A percentile compares a stretch with the other conserved stretches of the same genome.
These are phyloP conservation scores for Dryadomyces quercus-mongolicae DNA, from an alignment of 2,329 filamentous ascomycete genomes.

Conservation along the genomic window DNA sequence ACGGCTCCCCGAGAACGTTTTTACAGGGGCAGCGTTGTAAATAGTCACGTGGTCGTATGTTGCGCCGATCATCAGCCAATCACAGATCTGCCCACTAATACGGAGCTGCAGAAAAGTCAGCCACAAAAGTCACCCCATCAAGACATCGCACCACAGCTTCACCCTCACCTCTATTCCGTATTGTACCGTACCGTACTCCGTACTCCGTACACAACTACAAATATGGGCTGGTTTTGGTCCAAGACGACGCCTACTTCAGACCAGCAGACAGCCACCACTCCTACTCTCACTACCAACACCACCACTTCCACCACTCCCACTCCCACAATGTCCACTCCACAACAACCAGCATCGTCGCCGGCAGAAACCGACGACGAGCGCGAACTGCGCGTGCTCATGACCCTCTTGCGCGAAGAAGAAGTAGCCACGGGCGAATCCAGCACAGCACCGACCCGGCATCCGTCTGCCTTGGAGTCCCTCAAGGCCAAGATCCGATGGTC, in stretches of 20 bases:
- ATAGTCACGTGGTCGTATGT: not conserved
- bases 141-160: not conserved
- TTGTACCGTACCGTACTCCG: not conserved
- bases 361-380: conserved; percentile 15
- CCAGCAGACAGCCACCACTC: not conserved
- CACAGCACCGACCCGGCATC: not conserved
- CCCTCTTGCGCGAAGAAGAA: conserved; percentile 25
- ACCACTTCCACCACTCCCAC: conserved; percentile 5
- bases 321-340: not conserved
- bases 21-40: not conserved
- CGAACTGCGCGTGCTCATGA: conserved; percentile 42
- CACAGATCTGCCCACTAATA: not conserved
- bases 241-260: conserved; percentile 19
- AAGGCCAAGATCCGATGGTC: not conserved
- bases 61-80: not conserved
- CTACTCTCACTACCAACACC: conserved; percentile 2
- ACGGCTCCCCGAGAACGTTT: too few relatives aligned
- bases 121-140: not conserved
- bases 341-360: conserved; percentile 2
- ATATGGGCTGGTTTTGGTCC: conserved; percentile 53
- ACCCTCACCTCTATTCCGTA: not conserved
- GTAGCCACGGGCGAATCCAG: conserved; percentile 6
- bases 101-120: not conserved
- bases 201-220: not conserved
- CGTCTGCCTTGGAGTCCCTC: conserved; percentile 10